These are phyloP conservation scores for Thymus mandschuricus DNA, from an alignment of 257 asterid species.

Conservation along the genomic window DNA sequence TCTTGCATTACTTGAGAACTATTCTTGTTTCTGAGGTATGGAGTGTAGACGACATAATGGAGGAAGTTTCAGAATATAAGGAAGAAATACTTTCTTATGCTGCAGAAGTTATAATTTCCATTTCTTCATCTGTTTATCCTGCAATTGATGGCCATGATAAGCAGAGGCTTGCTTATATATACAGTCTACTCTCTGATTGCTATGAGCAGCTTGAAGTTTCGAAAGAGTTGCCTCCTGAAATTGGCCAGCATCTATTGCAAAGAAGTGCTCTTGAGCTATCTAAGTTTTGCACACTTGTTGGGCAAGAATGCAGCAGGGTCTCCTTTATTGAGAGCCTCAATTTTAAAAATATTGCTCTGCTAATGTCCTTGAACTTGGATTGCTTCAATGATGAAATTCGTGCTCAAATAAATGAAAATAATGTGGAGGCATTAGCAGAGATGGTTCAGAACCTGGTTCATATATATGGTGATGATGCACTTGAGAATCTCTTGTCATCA, in stretches of 20 bases:
- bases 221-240: conserved; percentile 39
- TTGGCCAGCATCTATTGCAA: conserved; percentile 38
- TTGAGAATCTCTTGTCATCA: conserved; percentile 67
- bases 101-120: conserved; percentile 61
- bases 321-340: conserved; percentile 68
- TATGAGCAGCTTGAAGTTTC: conserved; percentile 54
- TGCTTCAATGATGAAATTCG: conserved; percentile 69
- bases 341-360: conserved; percentile 79
- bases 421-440: conserved; percentile 73
- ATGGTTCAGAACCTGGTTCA: conserved; percentile 79
- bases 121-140: conserved; percentile 65
- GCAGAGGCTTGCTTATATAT: conserved; percentile 78
- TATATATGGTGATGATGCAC: conserved; percentile 51
- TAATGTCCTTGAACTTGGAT: conserved; percentile 70
- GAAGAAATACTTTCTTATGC: conserved; percentile 63
- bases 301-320: conserved; percentile 75
- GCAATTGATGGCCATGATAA: conserved; percentile 80
- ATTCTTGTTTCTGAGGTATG: conserved; percentile 77
- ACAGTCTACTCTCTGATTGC: conserved; percentile 82
- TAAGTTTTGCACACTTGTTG: conserved; percentile 56
- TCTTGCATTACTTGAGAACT: conserved; percentile 67
- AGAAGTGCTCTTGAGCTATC: conserved; percentile 45
- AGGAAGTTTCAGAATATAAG: conserved; percentile 64
- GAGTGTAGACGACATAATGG: conserved; percentile 66
- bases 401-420: conserved; percentile 69